Evolutionary conservation across 2,329 filamentous ascomycete genomes (phyloP), one percentile per base, ranked within the genome.

Genomic region (Lasiodiplodia gonubiensis): DNA sequence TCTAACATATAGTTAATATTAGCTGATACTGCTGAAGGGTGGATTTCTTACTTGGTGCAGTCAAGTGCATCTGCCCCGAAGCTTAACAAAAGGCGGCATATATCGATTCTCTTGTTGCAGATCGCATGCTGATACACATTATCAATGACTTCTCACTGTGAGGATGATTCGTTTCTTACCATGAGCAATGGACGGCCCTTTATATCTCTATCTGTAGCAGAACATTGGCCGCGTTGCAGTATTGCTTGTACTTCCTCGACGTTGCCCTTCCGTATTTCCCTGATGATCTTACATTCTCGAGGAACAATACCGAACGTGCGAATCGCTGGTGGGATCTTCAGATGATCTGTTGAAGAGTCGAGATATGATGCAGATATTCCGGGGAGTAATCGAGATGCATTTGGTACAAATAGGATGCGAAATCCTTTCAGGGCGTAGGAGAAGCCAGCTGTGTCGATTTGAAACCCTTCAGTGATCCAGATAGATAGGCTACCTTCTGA

Each of bases 161-260:
- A 11, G 3, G 2, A 21, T 21, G 0, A 21, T 4, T 21, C 0
- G 1, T 21, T 6, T 2, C 7, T 46, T 3, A 46, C 42, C 7
- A 0, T 7, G n/a, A 46, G 42, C 3, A 21, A n/a, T 46, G 42
- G 21, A 1, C 2, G 0, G 7, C 42, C 42, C 10, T 46, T 0
- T 4, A n/a, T 14, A 21, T 46, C 42, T 46, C 42, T 21, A 21
- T 46, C 42, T 8, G 7, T 0, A 11, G 42, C 42, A 21, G n/a
- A n/a, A 1, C 42, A 21, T 4, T 46, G 18, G 8, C 42, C 42
- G 10, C 42, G 18, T n/a, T 21, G 2, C 0, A 46, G 42, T 21
- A 46, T 46, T 0, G 0, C 42, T 46, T 7, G 42, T 4, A 21
- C 42, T 21, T 46, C 42, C 10, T 21, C 42, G n/a, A n/a, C 21